These are phyloP conservation scores for Hypoxylon sp. DNA, from an alignment of 2,329 filamentous ascomycete species.

Conservation along the genomic window DNA sequence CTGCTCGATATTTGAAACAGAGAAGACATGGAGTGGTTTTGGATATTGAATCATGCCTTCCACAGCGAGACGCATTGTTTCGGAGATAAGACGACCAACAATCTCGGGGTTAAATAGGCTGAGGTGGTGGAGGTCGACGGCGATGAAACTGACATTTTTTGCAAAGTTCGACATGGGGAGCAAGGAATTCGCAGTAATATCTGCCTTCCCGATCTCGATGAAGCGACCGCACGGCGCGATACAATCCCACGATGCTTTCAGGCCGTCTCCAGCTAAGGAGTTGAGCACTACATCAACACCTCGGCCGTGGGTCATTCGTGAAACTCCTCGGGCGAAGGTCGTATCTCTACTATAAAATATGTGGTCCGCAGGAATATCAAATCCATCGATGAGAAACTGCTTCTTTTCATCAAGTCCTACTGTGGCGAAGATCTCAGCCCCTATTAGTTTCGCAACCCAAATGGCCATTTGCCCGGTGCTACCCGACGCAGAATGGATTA, in stretches of 20 bases:
- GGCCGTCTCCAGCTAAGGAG: slow-evolving; percentile 19
- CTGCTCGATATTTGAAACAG: background rate
- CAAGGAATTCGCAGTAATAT: slow-evolving; percentile 46
- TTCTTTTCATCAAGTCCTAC: slow-evolving; percentile 14
- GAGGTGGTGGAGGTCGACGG: slow-evolving; percentile 27
- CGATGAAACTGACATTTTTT: slow-evolving; percentile 16
- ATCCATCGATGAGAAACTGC: slow-evolving; percentile 9
- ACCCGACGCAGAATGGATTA: slow-evolving; percentile 25
- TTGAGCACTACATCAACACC: slow-evolving; percentile 45
- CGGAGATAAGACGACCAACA: background rate
- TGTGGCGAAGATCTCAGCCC: slow-evolving; percentile 19
- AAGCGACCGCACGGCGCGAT: slow-evolving; percentile 27
- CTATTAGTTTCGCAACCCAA: slow-evolving; percentile 9
- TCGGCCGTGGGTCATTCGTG: slow-evolving; percentile 23
- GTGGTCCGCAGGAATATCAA: slow-evolving; percentile 18
- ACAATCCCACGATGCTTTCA: slow-evolving; percentile 22
- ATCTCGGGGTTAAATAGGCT: background rate
- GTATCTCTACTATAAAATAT: slow-evolving; percentile 41
- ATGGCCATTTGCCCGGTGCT: slow-evolving; percentile 21
- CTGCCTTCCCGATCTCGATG: slow-evolving; percentile 56
- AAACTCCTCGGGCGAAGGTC: slow-evolving; percentile 33
- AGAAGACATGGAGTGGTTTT: background rate
- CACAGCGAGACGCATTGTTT: background rate
- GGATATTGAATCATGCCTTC: background rate
- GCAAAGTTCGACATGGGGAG: slow-evolving; percentile 27